Conservation (phyloP, 1,284 basidiomycete species). For the Kalmanozyma brasiliensis region DNA sequence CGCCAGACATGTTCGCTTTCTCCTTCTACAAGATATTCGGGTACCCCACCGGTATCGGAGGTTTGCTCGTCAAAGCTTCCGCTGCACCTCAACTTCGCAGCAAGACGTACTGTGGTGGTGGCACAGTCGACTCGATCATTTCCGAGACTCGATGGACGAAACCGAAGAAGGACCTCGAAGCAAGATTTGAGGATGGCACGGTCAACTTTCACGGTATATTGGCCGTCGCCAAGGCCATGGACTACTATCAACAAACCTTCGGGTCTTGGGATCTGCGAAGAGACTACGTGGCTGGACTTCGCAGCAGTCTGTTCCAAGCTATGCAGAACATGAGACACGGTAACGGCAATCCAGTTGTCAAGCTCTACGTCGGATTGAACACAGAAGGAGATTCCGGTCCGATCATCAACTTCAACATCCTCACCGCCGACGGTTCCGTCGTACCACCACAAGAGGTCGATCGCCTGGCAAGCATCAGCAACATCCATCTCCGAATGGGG, state of each 20-base stretch:
- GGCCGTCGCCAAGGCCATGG: conserved; percentile 36
- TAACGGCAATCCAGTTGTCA: conserved; percentile 30
- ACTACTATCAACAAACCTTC: conserved; percentile 26
- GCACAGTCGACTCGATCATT: conserved; percentile 47
- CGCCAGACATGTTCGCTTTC: conserved; percentile 51
- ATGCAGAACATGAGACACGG: conserved; percentile 33
- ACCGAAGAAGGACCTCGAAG: conserved; percentile 32
- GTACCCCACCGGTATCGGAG: conserved; percentile 55
- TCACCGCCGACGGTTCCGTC: conserved; percentile 16
- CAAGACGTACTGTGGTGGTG: conserved; percentile 54
- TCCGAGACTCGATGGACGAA: conserved; percentile 35
- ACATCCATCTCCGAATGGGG: conserved; percentile 56
- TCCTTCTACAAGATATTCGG: conserved; percentile 61
- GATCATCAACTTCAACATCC: conserved; percentile 50
- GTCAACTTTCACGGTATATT: conserved; percentile 54
- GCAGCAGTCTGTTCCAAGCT: conserved; percentile 13
- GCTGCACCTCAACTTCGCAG: conserved; percentile 21
- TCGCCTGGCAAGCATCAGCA: conserved; percentile 50
- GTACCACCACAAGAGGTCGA: conserved; percentile 52
- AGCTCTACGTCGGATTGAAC: conserved; percentile 12
- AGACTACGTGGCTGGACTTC: conserved; percentile 23
- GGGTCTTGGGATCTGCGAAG: conserved; percentile 25
- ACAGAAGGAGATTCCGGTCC: conserved; percentile 37
- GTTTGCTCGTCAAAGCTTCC: conserved; percentile 41
- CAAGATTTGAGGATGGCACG: conserved; percentile 54